Evolutionary conservation across 1,284 basidiomycete genomes (phyloP).

Genomic region (Lentinus polychrous): DNA sequence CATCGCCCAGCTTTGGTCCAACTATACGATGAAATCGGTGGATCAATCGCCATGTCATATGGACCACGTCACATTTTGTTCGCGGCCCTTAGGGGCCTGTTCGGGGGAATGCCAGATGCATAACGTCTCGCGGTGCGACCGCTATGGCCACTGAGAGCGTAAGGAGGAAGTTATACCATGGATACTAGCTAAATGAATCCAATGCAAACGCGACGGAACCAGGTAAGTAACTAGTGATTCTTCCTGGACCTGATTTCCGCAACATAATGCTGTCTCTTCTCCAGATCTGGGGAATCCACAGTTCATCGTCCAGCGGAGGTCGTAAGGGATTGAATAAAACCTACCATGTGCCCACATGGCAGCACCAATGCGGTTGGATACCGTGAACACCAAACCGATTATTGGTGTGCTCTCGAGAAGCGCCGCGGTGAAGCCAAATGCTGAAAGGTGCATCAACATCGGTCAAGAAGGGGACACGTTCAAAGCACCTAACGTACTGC

Average conservation of each 20-base stretch:
- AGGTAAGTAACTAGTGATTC: too few species aligned
- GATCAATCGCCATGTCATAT: too few species aligned
- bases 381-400: conserved; percentile 69
- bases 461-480: neutral
- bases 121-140: too few species aligned
- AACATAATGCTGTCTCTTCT: conserved; percentile 73
- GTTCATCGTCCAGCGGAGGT: neutral
- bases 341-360: conserved; percentile 87
- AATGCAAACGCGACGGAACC: too few species aligned
- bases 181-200: too few species aligned
- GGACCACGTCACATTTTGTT: too few species aligned
- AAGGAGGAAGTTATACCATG: too few species aligned
- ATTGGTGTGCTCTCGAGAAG: conserved; percentile 75
- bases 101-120: too few species aligned
- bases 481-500: conserved; percentile 35
- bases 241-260: conserved; percentile 16
- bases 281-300: conserved; percentile 46
- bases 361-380: conserved; percentile 82
- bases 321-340: conserved; percentile 14
- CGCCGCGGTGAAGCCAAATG: conserved; percentile 76
- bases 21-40: too few species aligned
- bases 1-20: too few species aligned
- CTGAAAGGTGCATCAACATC: conserved; percentile 31
- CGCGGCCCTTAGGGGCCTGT: too few species aligned
- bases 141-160: too few species aligned